Percentiles rank a stretch among this genome's conserved stretches.
Evolutionary conservation across 2,329 filamentous ascomycete genomes (phyloP).

Genomic region (Beauveria rudraprayagi): DNA sequence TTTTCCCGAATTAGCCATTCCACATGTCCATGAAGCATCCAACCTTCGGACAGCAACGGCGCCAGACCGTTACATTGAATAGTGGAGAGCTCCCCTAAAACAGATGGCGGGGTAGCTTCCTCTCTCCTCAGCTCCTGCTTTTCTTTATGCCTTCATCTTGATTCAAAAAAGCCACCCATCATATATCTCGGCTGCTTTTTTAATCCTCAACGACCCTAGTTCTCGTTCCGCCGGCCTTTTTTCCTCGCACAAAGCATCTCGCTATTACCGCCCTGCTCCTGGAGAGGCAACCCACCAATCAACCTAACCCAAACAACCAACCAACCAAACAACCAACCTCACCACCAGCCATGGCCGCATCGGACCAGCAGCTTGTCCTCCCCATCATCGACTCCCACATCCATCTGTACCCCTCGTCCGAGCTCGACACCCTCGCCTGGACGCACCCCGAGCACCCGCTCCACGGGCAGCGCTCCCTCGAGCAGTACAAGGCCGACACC

Average conservation of each 20-base stretch:
- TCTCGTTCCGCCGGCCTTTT: neutral
- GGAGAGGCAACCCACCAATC: neutral
- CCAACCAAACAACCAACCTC: neutral
- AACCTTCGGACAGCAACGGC: neutral
- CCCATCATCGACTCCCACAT: slow-evolving; percentile 84
- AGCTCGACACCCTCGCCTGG: slow-evolving; percentile 64
- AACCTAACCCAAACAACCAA: neutral
- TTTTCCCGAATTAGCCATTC: neutral
- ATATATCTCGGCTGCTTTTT: neutral
- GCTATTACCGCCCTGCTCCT: neutral
- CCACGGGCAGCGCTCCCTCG: slow-evolving; percentile 53
- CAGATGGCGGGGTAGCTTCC: slow-evolving; percentile 7
- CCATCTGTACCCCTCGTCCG: slow-evolving; percentile 70
- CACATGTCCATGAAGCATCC: neutral
- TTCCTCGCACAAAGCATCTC: neutral
- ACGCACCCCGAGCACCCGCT: slow-evolving; percentile 51
- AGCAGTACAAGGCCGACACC: slow-evolving; percentile 50
- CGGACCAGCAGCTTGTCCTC: slow-evolving; percentile 25
- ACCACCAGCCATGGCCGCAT: neutral
- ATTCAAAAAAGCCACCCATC: neutral
- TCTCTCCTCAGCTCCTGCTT: neutral
- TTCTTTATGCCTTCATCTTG: neutral
- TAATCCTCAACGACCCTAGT: no score
- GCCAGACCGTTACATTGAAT: neutral
- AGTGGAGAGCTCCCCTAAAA: slow-evolving; percentile 6